These are phyloP conservation scores for Aspergillus haitiensis DNA, from an alignment of 495 filamentous ascomycete species.

Conservation along the genomic window DNA sequence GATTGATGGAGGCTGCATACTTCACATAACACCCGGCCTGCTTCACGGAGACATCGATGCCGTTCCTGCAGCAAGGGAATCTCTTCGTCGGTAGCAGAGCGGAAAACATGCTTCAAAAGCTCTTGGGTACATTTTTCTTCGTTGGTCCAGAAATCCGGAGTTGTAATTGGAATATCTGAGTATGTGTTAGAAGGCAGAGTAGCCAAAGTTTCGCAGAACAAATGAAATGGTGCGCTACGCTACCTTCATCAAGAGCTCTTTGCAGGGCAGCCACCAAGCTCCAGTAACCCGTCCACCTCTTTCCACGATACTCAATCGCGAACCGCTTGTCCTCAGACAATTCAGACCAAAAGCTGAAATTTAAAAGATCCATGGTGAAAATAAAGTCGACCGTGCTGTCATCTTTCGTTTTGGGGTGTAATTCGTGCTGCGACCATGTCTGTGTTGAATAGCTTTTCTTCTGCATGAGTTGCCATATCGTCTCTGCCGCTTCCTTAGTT, in stretches of 20 bases:
- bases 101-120: constrained; percentile 72
- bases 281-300: constrained; percentile 91
- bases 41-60: constrained; percentile 77
- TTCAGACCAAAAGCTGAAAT: constrained; percentile 95
- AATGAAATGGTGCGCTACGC: constrained; percentile 15
- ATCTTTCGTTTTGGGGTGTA: constrained; percentile 83
- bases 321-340: constrained; percentile 63
- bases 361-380: constrained; percentile 94
- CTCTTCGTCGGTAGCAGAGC: constrained; percentile 80
- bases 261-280: constrained; percentile 85
- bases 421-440: constrained; percentile 82
- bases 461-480: constrained; percentile 78
- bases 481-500: constrained; percentile 76
- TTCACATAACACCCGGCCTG: constrained; percentile 78
- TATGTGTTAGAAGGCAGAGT: too few relatives aligned
- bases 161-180: constrained; percentile 83
- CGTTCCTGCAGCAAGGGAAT: constrained; percentile 83
- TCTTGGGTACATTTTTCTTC: constrained; percentile 75
- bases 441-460: constrained; percentile 78
- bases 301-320: constrained; percentile 74
- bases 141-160: constrained; percentile 81
- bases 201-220: not conserved
- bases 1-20: constrained; percentile 48
- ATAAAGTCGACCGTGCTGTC: constrained; percentile 83
- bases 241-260: constrained; percentile 86